Evolutionary conservation across 2,329 filamentous ascomycete genomes (phyloP), one percentile per base, ranked within the genome.

Genomic region (Colletotrichum zoysiae): DNA sequence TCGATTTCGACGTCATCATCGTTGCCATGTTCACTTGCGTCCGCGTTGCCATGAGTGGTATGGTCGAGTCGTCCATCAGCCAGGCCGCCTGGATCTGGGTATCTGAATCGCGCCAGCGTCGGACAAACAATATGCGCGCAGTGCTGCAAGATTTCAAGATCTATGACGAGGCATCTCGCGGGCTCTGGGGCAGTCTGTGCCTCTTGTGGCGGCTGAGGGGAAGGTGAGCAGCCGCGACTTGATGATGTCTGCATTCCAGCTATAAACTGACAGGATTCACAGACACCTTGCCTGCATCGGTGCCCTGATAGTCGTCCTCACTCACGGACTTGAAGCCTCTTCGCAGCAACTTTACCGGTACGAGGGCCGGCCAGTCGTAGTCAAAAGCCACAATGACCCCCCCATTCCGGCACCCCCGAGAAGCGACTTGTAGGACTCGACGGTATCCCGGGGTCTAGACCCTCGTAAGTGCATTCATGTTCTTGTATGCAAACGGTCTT

Each of bases 21-120:
- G 79, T 83, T 42, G 80, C 79, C n/a, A 74, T 83, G 50, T 81
- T 82, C 76, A 81, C 79, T 7, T 71, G 79, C n/a, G 78, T 80
- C 8, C 78, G 81, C 18, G 76, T 83, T 3, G 78, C 80, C 20
- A 78, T 84, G 60, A 79, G 77, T 46, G 78, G 73, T 7, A 78
- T 83, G 14, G 77, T 83, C 50, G 81, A 82, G 67, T 77, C 78
- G 0, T 80, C 78, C 56, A 71, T 83, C 57, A 79, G 80, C 66
- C 81, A 83, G 73, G 80, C 77, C 16, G 81, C 81, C 9, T 83
- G 81, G 82, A 80, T 83, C 8, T 83, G 81, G 81, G 79, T 82
- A 0, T 80, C 80, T 5, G 78, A 80, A 35, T 77, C 78, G 23
- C 78, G 79, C n/a, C 79, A 80, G 69, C 57, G 66, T 18, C 74